Conservation (phyloP, 768 basidiomycete genomes). For the Solioccasus polychromus region DNA sequence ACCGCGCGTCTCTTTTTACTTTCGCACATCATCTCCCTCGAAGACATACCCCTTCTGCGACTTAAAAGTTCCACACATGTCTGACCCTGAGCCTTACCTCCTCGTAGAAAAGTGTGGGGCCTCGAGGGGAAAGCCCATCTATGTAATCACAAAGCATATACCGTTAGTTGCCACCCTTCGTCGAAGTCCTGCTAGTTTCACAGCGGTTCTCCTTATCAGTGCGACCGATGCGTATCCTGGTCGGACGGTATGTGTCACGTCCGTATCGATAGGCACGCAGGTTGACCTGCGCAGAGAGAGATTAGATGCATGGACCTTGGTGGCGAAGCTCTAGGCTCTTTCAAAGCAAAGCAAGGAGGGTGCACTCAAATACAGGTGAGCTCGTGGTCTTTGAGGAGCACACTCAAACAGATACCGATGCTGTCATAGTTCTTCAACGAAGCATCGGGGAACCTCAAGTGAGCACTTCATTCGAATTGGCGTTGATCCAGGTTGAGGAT, state of each 20-base stretch:
- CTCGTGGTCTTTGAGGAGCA: background rate
- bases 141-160: slow-evolving; percentile 41
- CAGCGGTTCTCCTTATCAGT: slow-evolving; percentile 18
- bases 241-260: slow-evolving; percentile 30
- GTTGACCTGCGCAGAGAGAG: slow-evolving; percentile 33
- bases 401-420: slow-evolving; percentile 1
- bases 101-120: slow-evolving; percentile 42
- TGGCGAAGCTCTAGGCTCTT: slow-evolving; percentile 37
- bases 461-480: slow-evolving; percentile 15
- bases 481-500: slow-evolving; percentile 11
- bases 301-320: slow-evolving; percentile 44
- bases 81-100: slow-evolving; percentile 33
- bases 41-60: slow-evolving; percentile 13
- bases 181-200: slow-evolving; percentile 16
- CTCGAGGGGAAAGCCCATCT: slow-evolving; percentile 40
- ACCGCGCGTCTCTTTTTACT: slow-evolving; percentile 22
- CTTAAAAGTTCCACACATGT: slow-evolving; percentile 18
- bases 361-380: slow-evolving; percentile 43
- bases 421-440: slow-evolving; percentile 40
- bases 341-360: slow-evolving; percentile 39
- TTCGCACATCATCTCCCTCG: slow-evolving; percentile 22
- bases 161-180: slow-evolving; percentile 33
- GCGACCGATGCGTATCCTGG: slow-evolving; percentile 31
- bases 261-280: background rate
- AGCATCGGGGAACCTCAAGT: slow-evolving; percentile 35